These are phyloP conservation scores for Helicostylum pulchrum DNA, from an alignment of 192 early-diverging fungal genomes.

Conservation along the genomic window DNA sequence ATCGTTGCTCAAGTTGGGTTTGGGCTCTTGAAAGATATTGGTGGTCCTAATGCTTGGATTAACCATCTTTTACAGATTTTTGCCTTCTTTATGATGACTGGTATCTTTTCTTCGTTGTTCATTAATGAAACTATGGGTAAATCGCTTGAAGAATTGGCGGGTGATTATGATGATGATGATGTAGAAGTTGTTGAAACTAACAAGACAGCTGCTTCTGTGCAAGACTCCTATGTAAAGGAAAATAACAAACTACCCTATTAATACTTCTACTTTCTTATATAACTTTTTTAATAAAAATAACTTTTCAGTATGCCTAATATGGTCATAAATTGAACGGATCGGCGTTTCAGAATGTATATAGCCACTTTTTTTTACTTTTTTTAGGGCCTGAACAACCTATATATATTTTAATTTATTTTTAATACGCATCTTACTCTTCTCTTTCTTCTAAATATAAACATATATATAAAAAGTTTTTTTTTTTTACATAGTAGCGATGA, in stretches of 20 bases:
- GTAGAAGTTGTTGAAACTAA: neutral
- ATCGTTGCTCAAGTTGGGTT: slow-evolving; percentile 74
- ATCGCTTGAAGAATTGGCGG: slow-evolving; percentile 69
- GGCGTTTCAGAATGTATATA: no score
- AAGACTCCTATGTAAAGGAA: no score
- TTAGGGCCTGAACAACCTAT: no score
- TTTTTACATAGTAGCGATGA: neutral
- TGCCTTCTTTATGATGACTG: slow-evolving; percentile 74
- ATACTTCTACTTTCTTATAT: neutral
- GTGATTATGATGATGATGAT: slow-evolving; percentile 26
- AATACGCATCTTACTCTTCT: no score
- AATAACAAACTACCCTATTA: no score
- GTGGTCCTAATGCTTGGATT: slow-evolving; percentile 63
- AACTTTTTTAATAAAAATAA: neutral
- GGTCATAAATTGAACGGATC: no score
- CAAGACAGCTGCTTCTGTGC: neutral
- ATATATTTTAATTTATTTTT: no score
- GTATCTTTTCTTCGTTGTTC: slow-evolving; percentile 57
- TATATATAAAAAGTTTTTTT: neutral
- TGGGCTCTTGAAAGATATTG: slow-evolving; percentile 64
- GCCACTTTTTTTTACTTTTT: no score
- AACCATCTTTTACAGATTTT: slow-evolving; percentile 66
- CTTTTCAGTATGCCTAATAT: no score
- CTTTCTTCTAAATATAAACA: slow-evolving; percentile 2
- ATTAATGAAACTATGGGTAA: slow-evolving; percentile 80